A percentile compares a stretch with the other conserved stretches of the same genome.
phyloP scores from a whole-genome alignment of 345 rosid species.

The Hibiscus tridactylites region DNA sequence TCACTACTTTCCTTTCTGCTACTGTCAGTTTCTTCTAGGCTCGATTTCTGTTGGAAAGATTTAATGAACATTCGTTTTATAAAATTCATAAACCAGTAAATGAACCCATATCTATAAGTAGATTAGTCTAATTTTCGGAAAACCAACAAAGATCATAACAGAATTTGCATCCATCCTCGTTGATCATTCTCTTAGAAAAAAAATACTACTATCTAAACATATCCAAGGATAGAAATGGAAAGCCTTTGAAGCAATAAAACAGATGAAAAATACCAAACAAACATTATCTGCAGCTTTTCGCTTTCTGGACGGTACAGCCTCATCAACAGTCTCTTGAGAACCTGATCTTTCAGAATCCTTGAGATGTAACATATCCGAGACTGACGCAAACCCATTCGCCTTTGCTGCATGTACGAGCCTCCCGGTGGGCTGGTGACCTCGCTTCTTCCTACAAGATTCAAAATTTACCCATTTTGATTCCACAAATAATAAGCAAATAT shows the following conservation, averaged over 20 bases:
- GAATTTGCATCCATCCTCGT: neutral
- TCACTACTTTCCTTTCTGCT: neutral
- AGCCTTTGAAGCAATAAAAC: neutral
- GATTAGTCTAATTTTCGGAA: neutral
- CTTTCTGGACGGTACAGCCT: neutral
- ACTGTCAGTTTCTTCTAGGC: neutral
- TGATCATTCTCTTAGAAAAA: neutral
- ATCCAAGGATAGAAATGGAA: neutral
- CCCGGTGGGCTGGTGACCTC: slow-evolving; percentile 16
- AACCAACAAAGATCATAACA: neutral
- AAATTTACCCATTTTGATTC: neutral
- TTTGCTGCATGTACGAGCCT: slow-evolving; percentile 8
- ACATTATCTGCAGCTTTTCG: slow-evolving; percentile 9
- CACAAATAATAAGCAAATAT: neutral
- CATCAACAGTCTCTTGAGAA: slow-evolving; percentile 4
- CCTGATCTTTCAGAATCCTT: neutral
- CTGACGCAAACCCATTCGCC: slow-evolving; percentile 18
- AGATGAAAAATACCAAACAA: neutral
- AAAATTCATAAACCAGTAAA: neutral
- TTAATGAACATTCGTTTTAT: neutral
- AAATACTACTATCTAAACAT: neutral
- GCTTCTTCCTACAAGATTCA: slow-evolving; percentile 12
- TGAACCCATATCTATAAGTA: neutral
- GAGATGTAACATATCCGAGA: slow-evolving; percentile 16
- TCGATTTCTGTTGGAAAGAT: slow-evolving; percentile 8